Base-by-base conservation (phyloP, 805 yeast species). In the Starmerella cellae region DNA sequence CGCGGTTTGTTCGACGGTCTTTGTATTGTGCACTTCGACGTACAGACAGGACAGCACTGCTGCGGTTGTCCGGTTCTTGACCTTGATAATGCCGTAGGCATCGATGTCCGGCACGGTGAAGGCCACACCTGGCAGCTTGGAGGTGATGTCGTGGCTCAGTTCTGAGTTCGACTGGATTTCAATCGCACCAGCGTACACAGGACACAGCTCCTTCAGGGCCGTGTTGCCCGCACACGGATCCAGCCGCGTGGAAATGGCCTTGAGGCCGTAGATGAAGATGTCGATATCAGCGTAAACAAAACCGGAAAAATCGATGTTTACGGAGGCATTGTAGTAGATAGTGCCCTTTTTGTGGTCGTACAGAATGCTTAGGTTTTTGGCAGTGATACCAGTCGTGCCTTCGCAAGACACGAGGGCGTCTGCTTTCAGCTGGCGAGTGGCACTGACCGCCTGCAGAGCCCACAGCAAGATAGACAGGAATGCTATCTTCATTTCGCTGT, bases 141-240 rank as follows among this genome's bases (percentile, higher is more conserved):
- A 58, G 22, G 70, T 73, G 50, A 77, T 74, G 17, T 55, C 52
- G 10, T 62, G 52, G 17, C 74, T 60, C 22, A 62, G 51, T 32
- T 78, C 67, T 48, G 81, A 74, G 59, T 75, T 72, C 19, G 91
- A 75, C 50, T 80, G 79, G 39, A 87, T 71, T 53, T 81, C 82
- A 56, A 87, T 72, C 31, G 74, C 63, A 26, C 95, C 95, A 0
- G 95, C 87, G 53, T 68, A 76, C 27, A 87, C 60, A 1, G 95
- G 95, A 62, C 96, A 87, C 58, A 87, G 82, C 64, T 87, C 94
- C 56, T 79, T 80, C 80, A 93, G 78, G 26, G 73, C 73, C 23
- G 39, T 46, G 33, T 47, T 45, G 16, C 30, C 34, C 24, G 48
- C 44, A 65, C 96, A 87, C 45, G 83, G 64, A 55, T 83, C 72